These are phyloP conservation scores for Strobilomyces confusus DNA, from an alignment of 768 basidiomycete species.

Conservation along the genomic window DNA sequence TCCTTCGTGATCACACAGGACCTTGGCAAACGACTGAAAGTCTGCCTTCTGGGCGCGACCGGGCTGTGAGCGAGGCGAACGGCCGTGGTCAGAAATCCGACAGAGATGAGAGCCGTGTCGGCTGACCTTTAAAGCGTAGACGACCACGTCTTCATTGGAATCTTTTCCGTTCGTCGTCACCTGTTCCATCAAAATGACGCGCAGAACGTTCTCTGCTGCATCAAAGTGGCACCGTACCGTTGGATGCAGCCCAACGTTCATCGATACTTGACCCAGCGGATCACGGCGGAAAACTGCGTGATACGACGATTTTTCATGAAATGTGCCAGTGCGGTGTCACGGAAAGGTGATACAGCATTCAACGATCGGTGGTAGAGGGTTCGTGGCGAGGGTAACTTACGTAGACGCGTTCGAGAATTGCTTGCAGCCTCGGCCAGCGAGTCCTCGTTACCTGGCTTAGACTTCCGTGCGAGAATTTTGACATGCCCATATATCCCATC, in stretches of 20 bases:
- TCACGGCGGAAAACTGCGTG: slow-evolving; percentile 64
- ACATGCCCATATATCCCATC: slow-evolving; percentile 58
- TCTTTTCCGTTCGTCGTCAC: slow-evolving; percentile 24
- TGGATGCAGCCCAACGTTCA: slow-evolving; percentile 57
- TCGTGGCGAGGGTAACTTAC: slow-evolving; percentile 26
- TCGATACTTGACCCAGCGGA: slow-evolving; percentile 64
- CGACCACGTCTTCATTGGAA: slow-evolving; percentile 41
- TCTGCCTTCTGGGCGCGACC: slow-evolving; percentile 46
- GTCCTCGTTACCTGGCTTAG: not conserved
- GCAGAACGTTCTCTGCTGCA: slow-evolving; percentile 49
- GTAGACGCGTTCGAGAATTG: slow-evolving; percentile 26
- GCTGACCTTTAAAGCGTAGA: slow-evolving; percentile 64
- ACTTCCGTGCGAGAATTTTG: slow-evolving; percentile 48
- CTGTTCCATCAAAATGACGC: slow-evolving; percentile 52
- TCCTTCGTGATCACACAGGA: slow-evolving; percentile 38
- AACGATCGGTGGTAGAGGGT: slow-evolving; percentile 20
- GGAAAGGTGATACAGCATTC: slow-evolving; percentile 5
- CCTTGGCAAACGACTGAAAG: slow-evolving; percentile 50
- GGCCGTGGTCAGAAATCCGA: not conserved
- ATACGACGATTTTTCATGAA: not conserved
- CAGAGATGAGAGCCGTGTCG: not conserved
- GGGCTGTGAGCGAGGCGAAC: slow-evolving; percentile 18
- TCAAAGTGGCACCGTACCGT: slow-evolving; percentile 58
- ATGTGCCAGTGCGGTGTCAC: not conserved
- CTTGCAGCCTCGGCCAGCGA: slow-evolving; percentile 5